Evolutionary conservation across 2,329 filamentous ascomycete genomes (phyloP).

Genomic region (Pezicula neosporulosa): DNA sequence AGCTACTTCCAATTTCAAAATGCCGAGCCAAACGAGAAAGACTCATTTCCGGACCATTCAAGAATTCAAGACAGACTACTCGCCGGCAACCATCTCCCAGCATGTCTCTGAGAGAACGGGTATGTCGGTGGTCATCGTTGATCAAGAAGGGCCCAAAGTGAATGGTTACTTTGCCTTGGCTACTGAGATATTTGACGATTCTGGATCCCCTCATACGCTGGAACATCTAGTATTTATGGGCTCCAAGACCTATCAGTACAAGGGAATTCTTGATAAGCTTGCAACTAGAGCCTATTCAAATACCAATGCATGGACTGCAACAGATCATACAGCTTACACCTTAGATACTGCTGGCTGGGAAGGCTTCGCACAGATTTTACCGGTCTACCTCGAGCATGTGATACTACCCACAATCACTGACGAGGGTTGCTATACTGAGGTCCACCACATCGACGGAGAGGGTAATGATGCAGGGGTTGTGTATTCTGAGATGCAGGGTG

Average conservation of each 20-base stretch:
- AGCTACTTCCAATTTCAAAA: conserved; percentile 32
- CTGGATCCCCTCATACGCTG: conserved; percentile 84
- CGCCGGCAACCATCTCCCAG: conserved; percentile 82
- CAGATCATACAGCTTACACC: conserved; percentile 94
- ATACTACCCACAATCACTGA: conserved; percentile 90
- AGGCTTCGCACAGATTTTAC: conserved; percentile 90
- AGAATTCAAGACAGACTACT: conserved; percentile 85
- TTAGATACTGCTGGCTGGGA: conserved; percentile 96
- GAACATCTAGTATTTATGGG: conserved; percentile 86
- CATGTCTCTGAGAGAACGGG: conserved; percentile 95
- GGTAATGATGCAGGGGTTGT: conserved; percentile 96
- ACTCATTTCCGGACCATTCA: conserved; percentile 79
- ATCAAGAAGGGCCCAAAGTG: conserved; percentile 91
- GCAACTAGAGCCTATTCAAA: conserved; percentile 88
- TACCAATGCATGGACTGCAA: conserved; percentile 97
- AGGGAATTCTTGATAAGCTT: conserved; percentile 91
- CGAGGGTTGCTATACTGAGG: conserved; percentile 89
- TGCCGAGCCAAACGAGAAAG: conserved; percentile 48
- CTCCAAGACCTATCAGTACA: conserved; percentile 89
- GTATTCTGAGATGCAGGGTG: conserved; percentile 97
- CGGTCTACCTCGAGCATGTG: conserved; percentile 92
- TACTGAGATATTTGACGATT: conserved; percentile 97
- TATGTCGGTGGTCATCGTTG: conserved; percentile 89
- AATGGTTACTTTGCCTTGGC: conserved; percentile 93
- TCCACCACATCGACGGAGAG: conserved; percentile 90